These are phyloP conservation scores for Ogataea paradorogensis DNA, from an alignment of 805 yeast species.

Conservation along the genomic window DNA sequence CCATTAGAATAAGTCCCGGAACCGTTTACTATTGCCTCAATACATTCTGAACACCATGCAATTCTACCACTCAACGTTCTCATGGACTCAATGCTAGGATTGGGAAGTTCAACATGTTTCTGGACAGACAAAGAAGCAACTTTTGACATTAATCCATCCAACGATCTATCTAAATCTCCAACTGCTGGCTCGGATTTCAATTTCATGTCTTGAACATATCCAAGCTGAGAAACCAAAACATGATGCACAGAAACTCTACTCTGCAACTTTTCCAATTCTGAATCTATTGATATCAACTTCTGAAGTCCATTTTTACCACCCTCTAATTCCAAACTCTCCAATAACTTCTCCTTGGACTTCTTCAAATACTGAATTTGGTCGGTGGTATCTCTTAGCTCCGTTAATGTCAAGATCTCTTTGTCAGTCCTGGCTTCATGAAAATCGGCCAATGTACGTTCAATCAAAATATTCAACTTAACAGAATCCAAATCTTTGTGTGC, in stretches of 20 bases:
- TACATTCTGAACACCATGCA: slow-evolving; percentile 32
- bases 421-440: slow-evolving; percentile 7
- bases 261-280: slow-evolving; percentile 5
- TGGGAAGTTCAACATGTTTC: slow-evolving; percentile 40
- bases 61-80: slow-evolving; percentile 24
- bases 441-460: slow-evolving; percentile 21
- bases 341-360: slow-evolving; percentile 2
- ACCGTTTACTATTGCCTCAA: slow-evolving; percentile 20
- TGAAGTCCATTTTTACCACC: slow-evolving; percentile 4
- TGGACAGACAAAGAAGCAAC: slow-evolving; percentile 47
- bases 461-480: slow-evolving; percentile 15
- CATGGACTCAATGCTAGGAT: slow-evolving; percentile 23
- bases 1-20: slow-evolving; percentile 7
- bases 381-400: slow-evolving; percentile 15
- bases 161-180: slow-evolving; percentile 24
- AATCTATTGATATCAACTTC: slow-evolving; percentile 6
- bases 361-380: slow-evolving; percentile 9
- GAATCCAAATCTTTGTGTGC: slow-evolving; percentile 10
- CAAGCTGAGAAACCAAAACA: slow-evolving; percentile 43
- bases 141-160: slow-evolving; percentile 46
- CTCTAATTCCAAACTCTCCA: background rate
- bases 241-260: slow-evolving; percentile 39
- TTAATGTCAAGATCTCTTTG: slow-evolving; percentile 2
- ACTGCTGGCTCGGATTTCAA: slow-evolving; percentile 1
- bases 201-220: slow-evolving; percentile 39